Evolutionary conservation across 2,329 filamentous ascomycete species (phyloP).

Genomic region (Paraphoma sp.): DNA sequence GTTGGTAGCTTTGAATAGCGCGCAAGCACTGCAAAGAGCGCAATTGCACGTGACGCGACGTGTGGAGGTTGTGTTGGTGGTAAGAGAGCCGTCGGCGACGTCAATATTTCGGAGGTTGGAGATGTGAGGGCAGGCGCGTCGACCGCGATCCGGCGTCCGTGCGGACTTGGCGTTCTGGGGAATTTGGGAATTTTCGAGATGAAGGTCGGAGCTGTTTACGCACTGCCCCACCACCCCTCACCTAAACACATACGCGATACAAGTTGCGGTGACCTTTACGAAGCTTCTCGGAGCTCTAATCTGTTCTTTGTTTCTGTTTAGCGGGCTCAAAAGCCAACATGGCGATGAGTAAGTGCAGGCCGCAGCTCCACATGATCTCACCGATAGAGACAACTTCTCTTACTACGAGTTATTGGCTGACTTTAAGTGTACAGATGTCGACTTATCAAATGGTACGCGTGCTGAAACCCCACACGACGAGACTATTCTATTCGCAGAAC

Average conservation of each 20-base stretch:
- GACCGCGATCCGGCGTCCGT: slow-evolving; percentile 19
- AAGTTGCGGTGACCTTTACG: slow-evolving; percentile 3
- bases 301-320: slow-evolving; percentile 10
- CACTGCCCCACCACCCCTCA: slow-evolving; percentile 38
- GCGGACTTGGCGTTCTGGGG: slow-evolving; percentile 30
- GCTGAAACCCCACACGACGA: slow-evolving; percentile 4
- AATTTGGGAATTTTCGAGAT: slow-evolving; percentile 40
- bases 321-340: slow-evolving; percentile 30
- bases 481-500: slow-evolving; percentile 2
- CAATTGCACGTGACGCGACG: slow-evolving; percentile 16
- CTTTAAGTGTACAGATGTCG: slow-evolving; percentile 67
- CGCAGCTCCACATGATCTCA: slow-evolving; percentile 19
- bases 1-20: slow-evolving; percentile 8
- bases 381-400: not conserved
- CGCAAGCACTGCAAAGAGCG: not conserved
- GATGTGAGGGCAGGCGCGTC: slow-evolving; percentile 19
- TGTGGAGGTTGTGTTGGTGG: not conserved
- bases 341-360: slow-evolving; percentile 49
- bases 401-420: slow-evolving; percentile 19
- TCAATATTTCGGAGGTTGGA: slow-evolving; percentile 5
- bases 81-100: slow-evolving; percentile 7
- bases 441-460: slow-evolving; percentile 78
- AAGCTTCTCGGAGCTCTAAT: slow-evolving; percentile 4
- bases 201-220: slow-evolving; percentile 27
- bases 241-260: slow-evolving; percentile 15